A percentile compares a stretch with the other conserved stretches of the same genome.
Evolutionary conservation across 805 yeast genomes (phyloP).

Genomic region (Candida railenensis): DNA sequence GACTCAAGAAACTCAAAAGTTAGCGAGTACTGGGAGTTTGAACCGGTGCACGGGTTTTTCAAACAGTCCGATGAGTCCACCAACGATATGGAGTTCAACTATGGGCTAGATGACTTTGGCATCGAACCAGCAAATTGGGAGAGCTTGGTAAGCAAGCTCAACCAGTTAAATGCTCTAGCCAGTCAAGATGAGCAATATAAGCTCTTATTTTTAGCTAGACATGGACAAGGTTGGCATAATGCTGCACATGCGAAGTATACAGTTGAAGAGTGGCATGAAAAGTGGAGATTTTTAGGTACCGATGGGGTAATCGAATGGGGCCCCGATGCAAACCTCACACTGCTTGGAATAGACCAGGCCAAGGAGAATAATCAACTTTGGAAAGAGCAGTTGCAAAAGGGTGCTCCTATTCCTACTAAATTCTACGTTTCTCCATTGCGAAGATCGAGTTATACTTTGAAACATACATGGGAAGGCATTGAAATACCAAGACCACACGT

Average conservation of each 20-base stretch:
- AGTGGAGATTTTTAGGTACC: slow-evolving; percentile 51
- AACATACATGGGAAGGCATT: slow-evolving; percentile 46
- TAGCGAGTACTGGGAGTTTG: slow-evolving; percentile 37
- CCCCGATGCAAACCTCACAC: slow-evolving; percentile 58
- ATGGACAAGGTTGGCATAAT: slow-evolving; percentile 68
- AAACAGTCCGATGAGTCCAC: slow-evolving; percentile 40
- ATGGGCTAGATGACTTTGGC: slow-evolving; percentile 44
- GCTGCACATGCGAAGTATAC: slow-evolving; percentile 52
- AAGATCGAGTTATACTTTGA: slow-evolving; percentile 53
- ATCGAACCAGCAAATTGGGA: slow-evolving; percentile 36
- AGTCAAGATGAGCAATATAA: slow-evolving; percentile 28
- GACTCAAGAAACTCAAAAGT: slow-evolving; percentile 9
- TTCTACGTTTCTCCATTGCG: slow-evolving; percentile 62
- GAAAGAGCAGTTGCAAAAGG: slow-evolving; percentile 36
- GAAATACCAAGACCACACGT: slow-evolving; percentile 20
- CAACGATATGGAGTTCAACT: slow-evolving; percentile 47
- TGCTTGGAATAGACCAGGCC: slow-evolving; percentile 54
- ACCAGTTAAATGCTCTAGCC: slow-evolving; percentile 30
- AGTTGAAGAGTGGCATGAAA: slow-evolving; percentile 47
- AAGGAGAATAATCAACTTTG: slow-evolving; percentile 41
- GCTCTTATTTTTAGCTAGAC: slow-evolving; percentile 54
- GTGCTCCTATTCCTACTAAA: slow-evolving; percentile 50
- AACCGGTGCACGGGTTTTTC: slow-evolving; percentile 46
- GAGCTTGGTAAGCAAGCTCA: slow-evolving; percentile 24
- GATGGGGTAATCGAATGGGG: slow-evolving; percentile 56